phyloP scores from a whole-genome alignment of 495 filamentous ascomycete species.

The Penicillium paradoxum region DNA sequence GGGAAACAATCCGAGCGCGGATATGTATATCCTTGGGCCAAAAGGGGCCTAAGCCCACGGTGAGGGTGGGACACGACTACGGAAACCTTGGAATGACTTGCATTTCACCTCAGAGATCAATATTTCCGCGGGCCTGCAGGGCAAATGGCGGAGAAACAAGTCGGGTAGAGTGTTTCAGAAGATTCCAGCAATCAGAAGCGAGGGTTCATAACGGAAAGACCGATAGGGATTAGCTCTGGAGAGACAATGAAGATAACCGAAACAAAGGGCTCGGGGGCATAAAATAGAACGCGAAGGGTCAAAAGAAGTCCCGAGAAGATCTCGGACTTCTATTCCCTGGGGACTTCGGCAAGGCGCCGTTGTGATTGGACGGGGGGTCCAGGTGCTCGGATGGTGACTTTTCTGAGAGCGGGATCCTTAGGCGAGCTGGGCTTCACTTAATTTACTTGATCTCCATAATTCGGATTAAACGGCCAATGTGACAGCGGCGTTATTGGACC shows the following conservation, averaged over 20 bases:
- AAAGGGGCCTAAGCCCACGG: background rate
- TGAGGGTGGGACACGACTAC: background rate
- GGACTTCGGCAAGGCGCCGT: conserved; percentile 32
- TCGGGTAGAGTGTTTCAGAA: background rate
- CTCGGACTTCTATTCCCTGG: conserved; percentile 3
- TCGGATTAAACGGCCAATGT: background rate
- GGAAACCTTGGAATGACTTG: background rate
- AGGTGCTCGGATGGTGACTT: conserved; percentile 26
- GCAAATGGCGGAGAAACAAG: background rate
- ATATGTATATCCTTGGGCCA: background rate
- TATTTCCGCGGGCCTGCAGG: background rate
- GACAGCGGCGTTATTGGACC: background rate
- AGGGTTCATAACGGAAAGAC: background rate
- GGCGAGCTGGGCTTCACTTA: conserved; percentile 25
- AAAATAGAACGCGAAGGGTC: background rate
- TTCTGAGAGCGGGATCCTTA: conserved; percentile 44
- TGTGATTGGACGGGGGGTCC: conserved; percentile 33
- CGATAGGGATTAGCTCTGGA: conserved; percentile 3
- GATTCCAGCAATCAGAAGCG: conserved; percentile 9
- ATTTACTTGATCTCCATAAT: conserved; percentile 12
- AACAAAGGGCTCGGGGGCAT: background rate
- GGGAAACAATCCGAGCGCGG: background rate
- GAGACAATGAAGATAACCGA: background rate
- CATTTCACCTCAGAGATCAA: background rate
- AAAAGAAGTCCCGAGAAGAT: background rate